These are phyloP conservation scores for Sabuloglossum arenarium DNA, from an alignment of 495 filamentous ascomycete genomes.

Conservation along the genomic window DNA sequence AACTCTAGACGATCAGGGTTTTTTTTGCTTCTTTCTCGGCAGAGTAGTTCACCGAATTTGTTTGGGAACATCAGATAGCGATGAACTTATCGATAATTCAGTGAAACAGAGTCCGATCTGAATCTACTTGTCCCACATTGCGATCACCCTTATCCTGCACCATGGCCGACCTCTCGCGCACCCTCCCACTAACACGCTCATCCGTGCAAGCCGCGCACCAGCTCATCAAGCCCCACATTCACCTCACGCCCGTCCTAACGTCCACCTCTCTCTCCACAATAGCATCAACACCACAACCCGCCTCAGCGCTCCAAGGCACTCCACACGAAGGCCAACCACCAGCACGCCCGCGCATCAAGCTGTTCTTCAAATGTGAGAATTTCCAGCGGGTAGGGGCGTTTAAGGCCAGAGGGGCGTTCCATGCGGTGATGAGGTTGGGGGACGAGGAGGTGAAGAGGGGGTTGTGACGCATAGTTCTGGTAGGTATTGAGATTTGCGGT, in stretches of 20 bases:
- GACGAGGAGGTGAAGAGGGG: constrained; percentile 42
- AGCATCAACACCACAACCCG: constrained; percentile 47
- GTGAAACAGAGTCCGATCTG: background rate
- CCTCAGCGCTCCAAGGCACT: constrained; percentile 30
- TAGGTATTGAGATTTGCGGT: too few species aligned
- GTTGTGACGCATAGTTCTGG: constrained; percentile 88
- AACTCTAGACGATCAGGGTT: too few species aligned
- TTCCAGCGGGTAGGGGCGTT: constrained; percentile 81
- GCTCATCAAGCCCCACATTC: constrained; percentile 55
- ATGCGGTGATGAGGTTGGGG: constrained; percentile 58
- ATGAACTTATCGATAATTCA: background rate
- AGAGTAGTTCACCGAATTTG: background rate
- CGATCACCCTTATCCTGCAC: background rate
- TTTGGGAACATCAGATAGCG: too few species aligned
- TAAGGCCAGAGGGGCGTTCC: constrained; percentile 79
- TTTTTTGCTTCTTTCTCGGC: background rate
- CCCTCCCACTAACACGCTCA: constrained; percentile 40
- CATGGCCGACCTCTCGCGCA: constrained; percentile 21
- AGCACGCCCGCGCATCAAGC: constrained; percentile 40
- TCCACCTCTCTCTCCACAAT: constrained; percentile 47
- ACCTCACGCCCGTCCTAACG: constrained; percentile 68
- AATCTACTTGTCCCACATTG: too few species aligned
- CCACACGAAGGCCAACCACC: constrained; percentile 34
- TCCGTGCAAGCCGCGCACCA: constrained; percentile 48
- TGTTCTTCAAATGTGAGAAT: constrained; percentile 97